A percentile compares a stretch with the other conserved stretches of the same genome.
phyloP scores from a whole-genome alignment of 768 basidiomycete species.

The Panellus pusillus region DNA sequence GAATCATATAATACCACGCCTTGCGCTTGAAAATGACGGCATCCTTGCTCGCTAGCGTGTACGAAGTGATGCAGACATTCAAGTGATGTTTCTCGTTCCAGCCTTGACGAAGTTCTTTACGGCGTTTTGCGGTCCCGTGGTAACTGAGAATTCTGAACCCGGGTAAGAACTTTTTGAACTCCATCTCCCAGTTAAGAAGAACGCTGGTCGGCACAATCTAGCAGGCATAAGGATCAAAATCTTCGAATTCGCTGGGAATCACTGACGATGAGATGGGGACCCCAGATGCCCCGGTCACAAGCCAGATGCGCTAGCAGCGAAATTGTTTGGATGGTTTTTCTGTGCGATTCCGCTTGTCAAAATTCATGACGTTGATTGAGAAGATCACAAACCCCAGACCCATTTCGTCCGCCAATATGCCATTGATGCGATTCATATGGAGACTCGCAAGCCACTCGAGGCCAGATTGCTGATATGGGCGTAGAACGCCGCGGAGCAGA shows the following conservation, averaged over 20 bases:
- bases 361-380: neutral
- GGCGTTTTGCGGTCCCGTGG: slow-evolving; percentile 85
- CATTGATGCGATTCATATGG: slow-evolving; percentile 78
- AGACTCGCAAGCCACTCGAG: slow-evolving; percentile 93
- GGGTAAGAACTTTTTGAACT: slow-evolving; percentile 94
- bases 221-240: slow-evolving; percentile 21
- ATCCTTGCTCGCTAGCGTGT: slow-evolving; percentile 89
- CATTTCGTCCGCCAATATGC: slow-evolving; percentile 93
- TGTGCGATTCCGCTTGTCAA: slow-evolving; percentile 30
- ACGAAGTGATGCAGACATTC: slow-evolving; percentile 94
- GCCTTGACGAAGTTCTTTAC: slow-evolving; percentile 86
- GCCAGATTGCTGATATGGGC: slow-evolving; percentile 92
- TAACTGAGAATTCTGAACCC: slow-evolving; percentile 87
- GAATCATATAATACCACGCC: slow-evolving; percentile 93
- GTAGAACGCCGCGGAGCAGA: slow-evolving; percentile 81
- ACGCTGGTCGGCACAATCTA: slow-evolving; percentile 92
- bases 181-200: slow-evolving; percentile 94
- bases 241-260: neutral
- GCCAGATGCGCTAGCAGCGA: slow-evolving; percentile 90
- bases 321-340: slow-evolving; percentile 97
- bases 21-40: slow-evolving; percentile 91
- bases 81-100: slow-evolving; percentile 90
- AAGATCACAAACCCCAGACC: slow-evolving; percentile 72
- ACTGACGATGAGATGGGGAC: slow-evolving; percentile 83
- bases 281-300: slow-evolving; percentile 88